Base-by-base conservation (phyloP, 2,329 filamentous ascomycete species). In the Penicillium sp. region DNA sequence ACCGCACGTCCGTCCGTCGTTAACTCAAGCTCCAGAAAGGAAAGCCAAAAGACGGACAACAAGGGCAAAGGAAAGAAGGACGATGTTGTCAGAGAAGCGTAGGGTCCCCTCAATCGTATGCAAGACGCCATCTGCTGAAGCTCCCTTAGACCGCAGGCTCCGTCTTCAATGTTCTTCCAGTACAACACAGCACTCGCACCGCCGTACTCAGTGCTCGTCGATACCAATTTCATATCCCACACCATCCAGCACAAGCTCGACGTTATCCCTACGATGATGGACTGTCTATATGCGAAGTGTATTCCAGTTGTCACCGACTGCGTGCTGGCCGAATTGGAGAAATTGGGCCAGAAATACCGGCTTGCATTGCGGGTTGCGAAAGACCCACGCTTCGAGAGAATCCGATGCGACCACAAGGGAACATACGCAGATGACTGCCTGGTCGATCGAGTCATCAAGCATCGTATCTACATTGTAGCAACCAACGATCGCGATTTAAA, bases 181-280 rank as follows among this genome's bases (percentile, higher is more conserved):
- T 83, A 86, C 72, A 95, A 95, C 69, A 83, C 82, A 36, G 84
- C 85, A 36, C 78, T 95, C 30, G 80, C 85, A 8, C 87, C 89
- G 3, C 87, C 88, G 1, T 93, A 94, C 70, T 74, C 70, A 33
- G 76, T 90, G 39, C 77, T 93, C 7, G 76, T 92, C 57, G 86
- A 94, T 64, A 90, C 87, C 62, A 94, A 94, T 61, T 95, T 95
- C 60, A 75, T 95, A 47, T 86, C 81, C 26, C 88, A 95, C 65
- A 92, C 88, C 0, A 85, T 96, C 2, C 85, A 89, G 64, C 80
- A 84, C 51, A 96, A 98, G 69, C 77, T 96, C 13, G 86, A 89
- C 22, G 71, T 96, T 9, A 75, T 94, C 13, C 82, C 90, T 44
- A 81, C 83, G 2, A 85, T 95, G 72, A 95, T 95, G 86, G 88